Conservation (phyloP, 1,284 basidiomycete species). For the Ceratobasidium sp. region DNA sequence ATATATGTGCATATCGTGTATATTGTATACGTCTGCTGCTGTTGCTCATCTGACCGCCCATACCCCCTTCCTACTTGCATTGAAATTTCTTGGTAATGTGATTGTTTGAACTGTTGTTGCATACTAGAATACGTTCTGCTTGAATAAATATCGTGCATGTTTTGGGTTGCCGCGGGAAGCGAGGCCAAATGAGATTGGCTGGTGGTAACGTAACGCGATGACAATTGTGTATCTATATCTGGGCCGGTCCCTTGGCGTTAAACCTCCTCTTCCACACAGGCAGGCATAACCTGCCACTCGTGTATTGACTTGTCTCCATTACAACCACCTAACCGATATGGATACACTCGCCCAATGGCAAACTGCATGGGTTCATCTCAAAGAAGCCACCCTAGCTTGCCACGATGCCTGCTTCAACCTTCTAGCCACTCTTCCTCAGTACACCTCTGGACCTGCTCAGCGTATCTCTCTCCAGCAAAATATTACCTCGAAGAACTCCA, state of each 20-base stretch:
- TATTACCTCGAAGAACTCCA: background rate
- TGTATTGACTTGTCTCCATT: too few relatives aligned
- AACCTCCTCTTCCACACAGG: background rate
- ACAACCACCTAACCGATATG: background rate
- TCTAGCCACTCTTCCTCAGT: background rate
- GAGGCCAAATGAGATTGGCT: background rate
- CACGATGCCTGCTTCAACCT: background rate
- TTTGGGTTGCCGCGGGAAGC: background rate
- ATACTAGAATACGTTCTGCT: conserved; percentile 3
- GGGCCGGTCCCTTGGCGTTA: background rate
- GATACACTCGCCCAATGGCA: background rate
- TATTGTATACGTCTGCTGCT: conserved; percentile 9
- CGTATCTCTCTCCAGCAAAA: background rate
- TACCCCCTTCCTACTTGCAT: conserved; percentile 1
- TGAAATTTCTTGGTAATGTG: conserved; percentile 25
- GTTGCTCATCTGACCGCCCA: background rate
- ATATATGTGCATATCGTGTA: conserved; percentile 14
- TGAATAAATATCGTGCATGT: conserved; percentile 24
- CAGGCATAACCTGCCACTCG: too few relatives aligned
- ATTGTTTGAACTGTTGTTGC: background rate
- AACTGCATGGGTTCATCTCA: background rate
- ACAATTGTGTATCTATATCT: background rate
- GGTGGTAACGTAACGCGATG: background rate
- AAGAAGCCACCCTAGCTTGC: background rate
- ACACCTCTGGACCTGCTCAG: background rate